Conservation (phyloP, 78 protist genomes). For the Creolimax fragrantissima region DNA sequence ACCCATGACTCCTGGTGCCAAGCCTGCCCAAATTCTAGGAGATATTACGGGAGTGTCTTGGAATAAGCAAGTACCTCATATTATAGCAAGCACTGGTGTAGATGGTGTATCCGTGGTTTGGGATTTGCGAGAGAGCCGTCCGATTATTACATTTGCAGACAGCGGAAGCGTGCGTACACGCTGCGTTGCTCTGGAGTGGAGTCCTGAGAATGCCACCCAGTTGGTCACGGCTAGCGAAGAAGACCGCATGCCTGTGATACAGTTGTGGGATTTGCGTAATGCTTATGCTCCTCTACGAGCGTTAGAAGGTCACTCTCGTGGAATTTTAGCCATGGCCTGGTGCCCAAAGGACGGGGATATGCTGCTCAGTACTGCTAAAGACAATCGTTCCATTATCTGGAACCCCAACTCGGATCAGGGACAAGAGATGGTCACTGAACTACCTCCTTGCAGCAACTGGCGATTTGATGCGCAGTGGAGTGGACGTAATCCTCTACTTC, state of each 20-base stretch:
- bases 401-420: slow-evolving; percentile 29
- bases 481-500: slow-evolving; percentile 55
- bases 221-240: slow-evolving; percentile 76
- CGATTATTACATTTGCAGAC: slow-evolving; percentile 52
- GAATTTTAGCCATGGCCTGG: slow-evolving; percentile 81
- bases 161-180: neutral
- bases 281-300: slow-evolving; percentile 55
- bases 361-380: slow-evolving; percentile 70
- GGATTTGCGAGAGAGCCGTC: slow-evolving; percentile 65
- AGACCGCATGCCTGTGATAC: slow-evolving; percentile 70
- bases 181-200: slow-evolving; percentile 70
- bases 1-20: slow-evolving; percentile 18
- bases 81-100: slow-evolving; percentile 65
- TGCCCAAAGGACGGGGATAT: slow-evolving; percentile 62
- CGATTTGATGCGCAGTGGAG: slow-evolving; percentile 83
- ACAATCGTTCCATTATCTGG: slow-evolving; percentile 84
- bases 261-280: slow-evolving; percentile 85
- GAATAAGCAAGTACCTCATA: slow-evolving; percentile 78
- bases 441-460: slow-evolving; percentile 45
- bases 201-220: slow-evolving; percentile 77
- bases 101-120: slow-evolving; percentile 64
- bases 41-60: slow-evolving; percentile 77
- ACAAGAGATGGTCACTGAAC: neutral
- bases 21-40: neutral
- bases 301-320: slow-evolving; percentile 65